These are phyloP conservation scores for Talaromyces sp. DNA, from an alignment of 2,329 filamentous ascomycete species.

Conservation along the genomic window DNA sequence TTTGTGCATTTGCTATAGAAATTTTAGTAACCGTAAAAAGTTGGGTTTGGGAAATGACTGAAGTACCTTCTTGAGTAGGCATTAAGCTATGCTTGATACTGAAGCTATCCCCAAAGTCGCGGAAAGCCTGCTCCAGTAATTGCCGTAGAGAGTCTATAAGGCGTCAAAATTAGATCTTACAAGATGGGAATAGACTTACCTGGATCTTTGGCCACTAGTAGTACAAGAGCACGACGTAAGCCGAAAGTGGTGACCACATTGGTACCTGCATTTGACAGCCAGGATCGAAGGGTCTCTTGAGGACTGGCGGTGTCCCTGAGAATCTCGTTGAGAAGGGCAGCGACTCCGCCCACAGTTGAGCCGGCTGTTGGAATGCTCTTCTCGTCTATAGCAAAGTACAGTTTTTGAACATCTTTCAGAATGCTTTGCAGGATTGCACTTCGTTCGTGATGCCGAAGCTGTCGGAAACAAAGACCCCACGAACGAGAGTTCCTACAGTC, in stretches of 20 bases:
- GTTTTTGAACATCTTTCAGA: slow-evolving; percentile 45
- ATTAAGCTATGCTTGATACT: slow-evolving; percentile 82
- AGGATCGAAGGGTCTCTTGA: slow-evolving; percentile 58
- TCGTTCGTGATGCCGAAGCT: slow-evolving; percentile 50
- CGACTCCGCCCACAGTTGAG: slow-evolving; percentile 54
- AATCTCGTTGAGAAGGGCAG: slow-evolving; percentile 55
- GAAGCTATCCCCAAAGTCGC: slow-evolving; percentile 77
- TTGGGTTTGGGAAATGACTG: background rate
- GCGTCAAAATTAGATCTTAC: slow-evolving; percentile 69
- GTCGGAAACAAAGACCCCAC: slow-evolving; percentile 40
- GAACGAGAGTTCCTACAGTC: slow-evolving; percentile 26
- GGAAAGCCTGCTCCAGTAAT: slow-evolving; percentile 65
- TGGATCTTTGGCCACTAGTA: slow-evolving; percentile 53
- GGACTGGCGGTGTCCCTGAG: slow-evolving; percentile 49
- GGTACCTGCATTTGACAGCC: slow-evolving; percentile 63
- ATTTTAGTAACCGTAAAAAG: slow-evolving; percentile 24
- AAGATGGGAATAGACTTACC: slow-evolving; percentile 34
- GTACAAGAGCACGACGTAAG: slow-evolving; percentile 64
- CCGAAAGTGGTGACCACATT: slow-evolving; percentile 64
- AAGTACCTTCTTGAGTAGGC: slow-evolving; percentile 79
- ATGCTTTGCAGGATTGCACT: slow-evolving; percentile 44
- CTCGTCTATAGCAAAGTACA: slow-evolving; percentile 30
- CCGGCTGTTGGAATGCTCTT: slow-evolving; percentile 15
- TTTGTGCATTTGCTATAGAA: slow-evolving; percentile 69
- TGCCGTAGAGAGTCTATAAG: slow-evolving; percentile 35